These are phyloP conservation scores for Vitis amurensis DNA, from an alignment of 164 flowering plant species.

Conservation along the genomic window DNA sequence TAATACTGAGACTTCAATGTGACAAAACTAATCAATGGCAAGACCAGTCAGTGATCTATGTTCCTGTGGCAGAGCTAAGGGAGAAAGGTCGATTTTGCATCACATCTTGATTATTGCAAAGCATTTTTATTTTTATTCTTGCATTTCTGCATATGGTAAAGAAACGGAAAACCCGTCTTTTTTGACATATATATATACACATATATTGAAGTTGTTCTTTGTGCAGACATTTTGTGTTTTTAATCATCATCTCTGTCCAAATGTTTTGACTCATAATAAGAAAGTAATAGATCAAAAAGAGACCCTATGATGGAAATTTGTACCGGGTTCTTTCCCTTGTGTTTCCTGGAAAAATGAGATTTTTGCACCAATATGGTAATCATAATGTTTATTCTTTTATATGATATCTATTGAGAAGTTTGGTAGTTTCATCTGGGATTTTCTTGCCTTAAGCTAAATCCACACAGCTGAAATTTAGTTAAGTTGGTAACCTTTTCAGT, in stretches of 20 bases:
- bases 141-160: neutral
- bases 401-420: no score
- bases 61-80: slow-evolving; percentile 74
- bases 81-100: slow-evolving; percentile 43
- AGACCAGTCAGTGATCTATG: slow-evolving; percentile 42
- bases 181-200: neutral
- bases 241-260: neutral
- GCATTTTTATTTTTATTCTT: neutral
- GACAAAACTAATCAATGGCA: slow-evolving; percentile 12
- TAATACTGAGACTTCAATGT: slow-evolving; percentile 23
- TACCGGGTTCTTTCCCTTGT: no score
- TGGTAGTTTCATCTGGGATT: no score
- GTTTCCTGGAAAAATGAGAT: no score
- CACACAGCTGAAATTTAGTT: no score
- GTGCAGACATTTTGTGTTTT: neutral
- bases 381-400: no score
- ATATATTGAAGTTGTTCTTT: neutral
- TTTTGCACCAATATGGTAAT: no score
- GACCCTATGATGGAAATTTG: no score
- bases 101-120: neutral
- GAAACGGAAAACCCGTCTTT: neutral
- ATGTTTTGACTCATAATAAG: no score
- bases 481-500: no score
- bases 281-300: no score
- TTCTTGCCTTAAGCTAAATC: no score